Base-by-base conservation (phyloP, 2,329 filamentous ascomycete genomes). In the Exophiala sp. region DNA sequence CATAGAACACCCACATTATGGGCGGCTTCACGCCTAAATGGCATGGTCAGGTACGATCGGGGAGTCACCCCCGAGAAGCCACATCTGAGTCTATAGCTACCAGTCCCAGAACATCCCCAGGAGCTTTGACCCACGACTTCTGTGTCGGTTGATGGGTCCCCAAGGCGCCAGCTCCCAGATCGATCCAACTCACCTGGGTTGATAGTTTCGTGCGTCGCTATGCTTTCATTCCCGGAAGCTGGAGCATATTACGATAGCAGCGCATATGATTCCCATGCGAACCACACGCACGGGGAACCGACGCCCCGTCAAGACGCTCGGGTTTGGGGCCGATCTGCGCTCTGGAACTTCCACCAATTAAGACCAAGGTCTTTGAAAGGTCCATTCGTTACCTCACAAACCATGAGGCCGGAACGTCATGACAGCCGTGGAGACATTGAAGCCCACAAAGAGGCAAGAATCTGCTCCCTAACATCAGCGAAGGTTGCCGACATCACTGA, bases 301-400 rank as follows among this genome's bases (percentile, higher is more conserved):
- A 53, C 29, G 24, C 40, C 39, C 18, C 9, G 47, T 21, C 43
- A 36, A 34, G 42, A 40, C 10, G 47, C 36, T 24, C 41, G 33
- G 14, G 43, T 47, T 51, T 21, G 47, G 51, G 32, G 51, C 29
- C 51, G 55, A 57, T 57, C 55, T 57, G 50, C 55, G 34, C 33
- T 41, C 42, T 46, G 36, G 35, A 34, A 47, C 43, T 7, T 47
- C 46, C 36, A 42, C 39, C 38, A 21, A 38, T 50, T 33, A 38
- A 24, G 18, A 29, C 18, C 35, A 40, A 50, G 24, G 42, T 21
- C 21, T 18, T 24, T 43, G 41, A 24, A 32, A 43, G 21, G 12
- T 12, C 12, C 40, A 42, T 9, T 40, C 14, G 38, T 21, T 21
- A 41, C 18, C 21, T 41, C 39, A 21, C 16, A 21, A 20, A 12